Evolutionary conservation across 1,284 basidiomycete genomes (phyloP), one percentile per base, ranked within the genome.

Genomic region (Irpex sp.): DNA sequence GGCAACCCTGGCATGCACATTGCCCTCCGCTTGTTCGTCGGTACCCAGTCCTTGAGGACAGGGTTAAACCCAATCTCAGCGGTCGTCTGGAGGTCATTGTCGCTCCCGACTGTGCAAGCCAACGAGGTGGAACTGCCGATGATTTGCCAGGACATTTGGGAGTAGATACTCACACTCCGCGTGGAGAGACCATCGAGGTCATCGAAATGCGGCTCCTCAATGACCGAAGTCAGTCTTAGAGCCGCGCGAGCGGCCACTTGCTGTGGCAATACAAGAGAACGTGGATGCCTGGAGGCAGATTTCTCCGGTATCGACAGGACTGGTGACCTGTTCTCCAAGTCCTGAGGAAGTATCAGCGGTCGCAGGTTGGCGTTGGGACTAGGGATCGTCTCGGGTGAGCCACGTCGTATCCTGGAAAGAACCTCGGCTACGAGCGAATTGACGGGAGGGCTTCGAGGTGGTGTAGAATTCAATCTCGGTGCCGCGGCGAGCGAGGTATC

Each of bases 281-380:
- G 39, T 15, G 65, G 68, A 17, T 66, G 67, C 33, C 21, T 31
- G 61, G 62, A 31, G 49, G 49, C 17, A 50, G 49, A 8, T 54
- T 61, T 5, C 60, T 60, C 19, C 11, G 13, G 13, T 11, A 3
- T 31, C 53, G 33, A 21, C 11, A 11, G 15, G 19, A 19, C 13
- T n/a, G 50, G 13, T 26, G 60, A 65, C 47, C 65, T 63, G 46
- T 61, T 61, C 26, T 64, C 70, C 47, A 69, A 51, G 60, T 65
- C 65, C 57, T 68, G 62, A 6, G 68, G 67, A 13, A 71, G 67
- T 9, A 69, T 46, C 35, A 69, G 68, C 7, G 66, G 64, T 43
- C 68, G 68, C 13, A 68, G 64, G n/a, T 13, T 50, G 13, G 21
- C 53, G 6, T 35, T 35, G 11, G 21, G 11, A 35, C 15, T 55